Conservation (phyloP, 495 filamentous ascomycete genomes). For the Penicillium canescens region DNA sequence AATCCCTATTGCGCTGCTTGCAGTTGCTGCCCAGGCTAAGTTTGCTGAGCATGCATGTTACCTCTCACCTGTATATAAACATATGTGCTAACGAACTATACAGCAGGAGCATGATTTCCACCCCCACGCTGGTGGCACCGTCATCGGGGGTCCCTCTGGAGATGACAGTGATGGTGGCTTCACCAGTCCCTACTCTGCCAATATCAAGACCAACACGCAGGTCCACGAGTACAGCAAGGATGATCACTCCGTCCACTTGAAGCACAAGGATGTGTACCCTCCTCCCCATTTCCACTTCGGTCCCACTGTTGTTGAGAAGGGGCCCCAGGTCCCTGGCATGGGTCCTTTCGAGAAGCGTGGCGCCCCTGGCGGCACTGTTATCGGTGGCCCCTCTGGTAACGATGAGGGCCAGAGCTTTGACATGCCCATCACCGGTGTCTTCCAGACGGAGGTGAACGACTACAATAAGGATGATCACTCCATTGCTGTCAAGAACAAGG, state of each 20-base stretch:
- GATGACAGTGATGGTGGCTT: constrained; percentile 21
- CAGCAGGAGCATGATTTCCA: constrained; percentile 3
- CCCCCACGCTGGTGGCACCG: constrained; percentile 19
- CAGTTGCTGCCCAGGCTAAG: constrained; percentile 36
- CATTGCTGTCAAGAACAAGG: constrained; percentile 22
- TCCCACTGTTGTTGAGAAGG: neutral
- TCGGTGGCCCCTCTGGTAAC: constrained; percentile 28
- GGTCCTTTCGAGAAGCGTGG: constrained; percentile 21
- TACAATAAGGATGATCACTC: constrained; percentile 32
- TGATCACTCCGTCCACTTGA: constrained; percentile 28
- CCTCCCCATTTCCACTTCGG: constrained; percentile 2
- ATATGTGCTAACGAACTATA: neutral
- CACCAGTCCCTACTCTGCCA: constrained; percentile 12
- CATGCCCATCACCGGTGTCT: constrained; percentile 22
- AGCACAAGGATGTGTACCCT: constrained; percentile 21
- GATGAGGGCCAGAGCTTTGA: constrained; percentile 31
- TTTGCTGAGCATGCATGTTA: constrained; percentile 20
- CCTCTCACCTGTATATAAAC: neutral
- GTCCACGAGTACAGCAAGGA: constrained; percentile 30
- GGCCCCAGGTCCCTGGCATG: constrained; percentile 10
- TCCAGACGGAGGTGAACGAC: constrained; percentile 21
- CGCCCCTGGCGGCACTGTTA: constrained; percentile 13
- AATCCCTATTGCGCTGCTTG: constrained; percentile 42
- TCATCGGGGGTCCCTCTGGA: constrained; percentile 23
- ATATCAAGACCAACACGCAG: constrained; percentile 19